A percentile compares a stretch with the other conserved stretches of the same genome.
phyloP scores from a whole-genome alignment of 139 green algal species.

The Chlorella sp. region DNA sequence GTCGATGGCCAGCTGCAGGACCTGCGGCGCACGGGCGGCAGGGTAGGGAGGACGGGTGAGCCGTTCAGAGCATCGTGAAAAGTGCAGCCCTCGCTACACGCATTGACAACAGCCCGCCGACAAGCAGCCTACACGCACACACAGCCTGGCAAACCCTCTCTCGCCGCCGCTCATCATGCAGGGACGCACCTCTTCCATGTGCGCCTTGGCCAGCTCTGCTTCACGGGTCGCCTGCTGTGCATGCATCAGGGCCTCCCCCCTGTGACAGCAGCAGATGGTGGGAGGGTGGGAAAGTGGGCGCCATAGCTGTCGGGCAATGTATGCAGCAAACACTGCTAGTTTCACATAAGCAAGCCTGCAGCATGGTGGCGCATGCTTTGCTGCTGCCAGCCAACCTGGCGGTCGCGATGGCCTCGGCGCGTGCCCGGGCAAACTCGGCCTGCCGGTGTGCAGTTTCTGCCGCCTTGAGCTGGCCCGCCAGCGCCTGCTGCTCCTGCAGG shows the following conservation, averaged over 20 bases:
- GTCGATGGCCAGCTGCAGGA: conserved; percentile 28
- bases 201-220: conserved; percentile 33
- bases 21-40: conserved; percentile 29
- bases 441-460: conserved; percentile 24
- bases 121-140: too few species aligned
- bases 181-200: background rate
- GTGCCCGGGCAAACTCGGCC: conserved; percentile 44
- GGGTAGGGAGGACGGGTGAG: too few species aligned
- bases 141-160: too few species aligned
- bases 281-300: too few species aligned
- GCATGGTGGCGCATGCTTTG: background rate
- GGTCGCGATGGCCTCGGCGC: conserved; percentile 40
- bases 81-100: too few species aligned
- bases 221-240: conserved; percentile 36
- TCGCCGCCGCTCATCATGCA: too few species aligned
- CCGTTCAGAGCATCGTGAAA: too few species aligned
- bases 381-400: conserved; percentile 12
- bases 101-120: too few species aligned
- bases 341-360: background rate
- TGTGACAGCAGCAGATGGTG: background rate
- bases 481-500: conserved; percentile 36
- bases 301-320: too few species aligned
- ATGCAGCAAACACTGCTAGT: too few species aligned
- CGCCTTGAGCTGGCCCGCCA: conserved; percentile 26
- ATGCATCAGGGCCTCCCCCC: conserved; percentile 44